These are phyloP conservation scores for Ettlia oleoabundans DNA, from an alignment of 139 green algal species.

Conservation along the genomic window DNA sequence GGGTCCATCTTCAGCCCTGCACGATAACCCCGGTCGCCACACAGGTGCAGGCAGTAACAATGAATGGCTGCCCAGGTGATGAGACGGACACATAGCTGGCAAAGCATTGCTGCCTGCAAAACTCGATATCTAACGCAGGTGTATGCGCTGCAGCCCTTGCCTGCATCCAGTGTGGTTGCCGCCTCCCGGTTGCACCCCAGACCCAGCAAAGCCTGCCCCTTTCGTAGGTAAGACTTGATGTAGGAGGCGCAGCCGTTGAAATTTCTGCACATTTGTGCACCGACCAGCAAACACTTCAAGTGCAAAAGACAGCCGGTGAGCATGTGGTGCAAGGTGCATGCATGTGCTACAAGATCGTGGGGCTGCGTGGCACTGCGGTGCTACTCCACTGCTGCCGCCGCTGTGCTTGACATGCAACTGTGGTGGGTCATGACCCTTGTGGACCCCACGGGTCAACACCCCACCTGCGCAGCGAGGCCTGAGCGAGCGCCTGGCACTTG, in stretches of 20 bases:
- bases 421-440: too few species aligned
- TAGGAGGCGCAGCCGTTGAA: conserved; percentile 36
- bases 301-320: too few species aligned
- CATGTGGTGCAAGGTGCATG: too few species aligned
- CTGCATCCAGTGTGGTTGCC: neutral
- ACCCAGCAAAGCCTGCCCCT: conserved; percentile 65
- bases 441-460: too few species aligned
- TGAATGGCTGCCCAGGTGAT: neutral
- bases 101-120: neutral
- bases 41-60: too few species aligned
- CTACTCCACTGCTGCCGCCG: too few species aligned
- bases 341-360: too few species aligned
- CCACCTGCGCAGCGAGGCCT: conserved; percentile 49
- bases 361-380: too few species aligned
- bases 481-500: conserved; percentile 35
- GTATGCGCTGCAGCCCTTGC: neutral
- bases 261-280: conserved; percentile 18
- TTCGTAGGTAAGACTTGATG: conserved; percentile 63
- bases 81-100: neutral
- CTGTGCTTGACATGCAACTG: too few species aligned
- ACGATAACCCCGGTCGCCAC: too few species aligned
- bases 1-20: conserved; percentile 63
- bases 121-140: too few species aligned
- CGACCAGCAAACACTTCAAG: too few species aligned
- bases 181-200: conserved; percentile 54